A percentile compares a stretch with the other conserved stretches of the same genome.
Evolutionary conservation across 768 basidiomycete genomes (phyloP).

Genomic region (Pleurotus tuoliensis): DNA sequence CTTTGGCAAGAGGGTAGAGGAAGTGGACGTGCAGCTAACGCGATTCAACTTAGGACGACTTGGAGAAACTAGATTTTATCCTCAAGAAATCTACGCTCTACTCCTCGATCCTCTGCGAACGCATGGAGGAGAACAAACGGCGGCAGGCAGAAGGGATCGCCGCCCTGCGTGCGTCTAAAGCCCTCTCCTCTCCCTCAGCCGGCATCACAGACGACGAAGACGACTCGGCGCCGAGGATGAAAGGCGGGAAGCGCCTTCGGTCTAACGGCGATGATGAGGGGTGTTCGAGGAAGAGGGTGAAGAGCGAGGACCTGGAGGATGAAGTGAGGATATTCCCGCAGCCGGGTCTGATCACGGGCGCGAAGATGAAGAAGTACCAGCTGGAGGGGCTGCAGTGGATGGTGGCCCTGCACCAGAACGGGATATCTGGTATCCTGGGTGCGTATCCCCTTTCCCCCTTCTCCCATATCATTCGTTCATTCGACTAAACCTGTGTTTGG

Average conservation of each 20-base stretch:
- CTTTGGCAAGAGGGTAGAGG: neutral
- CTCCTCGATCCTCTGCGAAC: conserved; percentile 62
- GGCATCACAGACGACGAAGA: neutral
- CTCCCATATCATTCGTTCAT: neutral
- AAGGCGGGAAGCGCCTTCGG: conserved; percentile 19
- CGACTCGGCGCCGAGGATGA: neutral
- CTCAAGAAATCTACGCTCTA: conserved; percentile 78
- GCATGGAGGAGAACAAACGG: conserved; percentile 65
- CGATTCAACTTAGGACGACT: neutral
- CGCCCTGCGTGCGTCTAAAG: conserved; percentile 12
- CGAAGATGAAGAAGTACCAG: conserved; percentile 84
- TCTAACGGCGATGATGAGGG: conserved; percentile 15
- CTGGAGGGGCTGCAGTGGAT: conserved; percentile 96
- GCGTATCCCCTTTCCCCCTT: conserved; percentile 18
- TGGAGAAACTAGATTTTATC: conserved; percentile 47
- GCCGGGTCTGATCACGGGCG: conserved; percentile 79
- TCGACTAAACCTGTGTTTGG: neutral
- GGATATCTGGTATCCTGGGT: conserved; percentile 79
- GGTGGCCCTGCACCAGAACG: conserved; percentile 82
- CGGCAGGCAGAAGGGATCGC: conserved; percentile 23
- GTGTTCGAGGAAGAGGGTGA: neutral
- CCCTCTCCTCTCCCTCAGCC: neutral
- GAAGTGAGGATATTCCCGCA: conserved; percentile 54
- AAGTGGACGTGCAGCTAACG: neutral
- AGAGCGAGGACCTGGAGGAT: conserved; percentile 17